Base-by-base conservation (phyloP, 2,329 filamentous ascomycete species). In the Didymella lethalis region DNA sequence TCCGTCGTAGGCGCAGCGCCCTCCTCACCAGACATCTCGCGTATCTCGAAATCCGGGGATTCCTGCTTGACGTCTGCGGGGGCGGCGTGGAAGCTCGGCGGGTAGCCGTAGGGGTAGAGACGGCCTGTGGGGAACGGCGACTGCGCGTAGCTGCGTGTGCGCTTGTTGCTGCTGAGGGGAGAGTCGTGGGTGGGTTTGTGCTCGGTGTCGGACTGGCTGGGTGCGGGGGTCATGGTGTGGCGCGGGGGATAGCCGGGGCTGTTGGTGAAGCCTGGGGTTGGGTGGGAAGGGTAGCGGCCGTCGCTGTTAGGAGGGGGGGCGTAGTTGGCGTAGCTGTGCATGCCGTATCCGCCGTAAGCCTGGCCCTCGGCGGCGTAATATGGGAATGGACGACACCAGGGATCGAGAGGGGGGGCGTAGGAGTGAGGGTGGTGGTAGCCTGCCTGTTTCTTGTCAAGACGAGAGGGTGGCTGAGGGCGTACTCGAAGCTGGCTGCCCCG, bases 11-110 rank as follows among this genome's bases (percentile, higher is more conserved):
- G 31, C 2, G n/a, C 47, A 7, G 43, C 60, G 4, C 46, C 16
- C 3, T 49, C 50, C 29, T 64, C 61, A 20, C 12, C 36, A 7
- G 59, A 53, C 12, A 7, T 50, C 7, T 61, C 46, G 11, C 56
- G 40, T 11, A 60, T 31, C 18, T 62, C 62, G 14, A 53, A 14
- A 7, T 50, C 57, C 11, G 64, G 60, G 6, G 54, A 57, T 45
- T 72, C 67, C 7, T 61, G 61, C 51, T 70, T 72, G 59, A 70
- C 59, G 31, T 49, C 57, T 7, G 44, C 16, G 1, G 38, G 50
- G 2, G 18, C 36, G n/a, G 2, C 12, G 4, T 50, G 51, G 11
- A 50, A 34, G 14, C 32, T n/a, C 8, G 47, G 29, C 1, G 44
- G 26, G 16, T 38, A 48, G n/a, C 51, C 45, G 20, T 48, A 48